These are phyloP conservation scores for Coniochaeta ligniaria DNA, from an alignment of 2,329 filamentous ascomycete species.

Conservation along the genomic window DNA sequence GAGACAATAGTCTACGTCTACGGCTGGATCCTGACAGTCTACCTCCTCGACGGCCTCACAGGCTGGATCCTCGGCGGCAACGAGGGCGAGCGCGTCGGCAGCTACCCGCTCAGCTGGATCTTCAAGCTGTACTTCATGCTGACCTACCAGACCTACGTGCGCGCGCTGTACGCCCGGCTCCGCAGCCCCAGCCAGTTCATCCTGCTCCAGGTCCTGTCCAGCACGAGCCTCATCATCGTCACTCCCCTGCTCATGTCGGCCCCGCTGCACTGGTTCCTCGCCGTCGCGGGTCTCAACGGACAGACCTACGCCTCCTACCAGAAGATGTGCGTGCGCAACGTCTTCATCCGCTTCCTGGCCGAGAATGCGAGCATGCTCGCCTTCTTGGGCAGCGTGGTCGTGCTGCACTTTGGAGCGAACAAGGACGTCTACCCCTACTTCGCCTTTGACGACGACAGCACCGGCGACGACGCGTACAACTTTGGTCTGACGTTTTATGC, in stretches of 20 bases:
- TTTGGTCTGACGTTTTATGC: constrained; percentile 58
- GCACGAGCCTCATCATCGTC: constrained; percentile 54
- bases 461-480: constrained; percentile 43
- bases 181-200: constrained; percentile 60
- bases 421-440: constrained; percentile 65
- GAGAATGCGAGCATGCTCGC: constrained; percentile 64
- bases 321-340: constrained; percentile 58
- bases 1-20: constrained; percentile 65
- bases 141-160: constrained; percentile 66
- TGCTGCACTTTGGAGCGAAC: constrained; percentile 60
- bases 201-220: constrained; percentile 57
- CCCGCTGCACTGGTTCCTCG: constrained; percentile 48
- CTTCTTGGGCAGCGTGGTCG: constrained; percentile 58
- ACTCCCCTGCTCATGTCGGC: constrained; percentile 58
- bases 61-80: constrained; percentile 61
- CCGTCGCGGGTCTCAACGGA: constrained; percentile 45
- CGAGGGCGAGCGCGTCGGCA: constrained; percentile 60
- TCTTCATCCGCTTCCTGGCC: constrained; percentile 60
- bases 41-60: constrained; percentile 56
- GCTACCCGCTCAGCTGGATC: constrained; percentile 63
- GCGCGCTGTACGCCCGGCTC: constrained; percentile 60
- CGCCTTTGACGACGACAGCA: constrained; percentile 47
- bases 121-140: constrained; percentile 66
- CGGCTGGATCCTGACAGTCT: constrained; percentile 61
- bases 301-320: constrained; percentile 58